Evolutionary conservation across 352 stramenopile genomes (phyloP), one percentile per base, ranked within the genome.

Genomic region (Pythium utonaiense): DNA sequence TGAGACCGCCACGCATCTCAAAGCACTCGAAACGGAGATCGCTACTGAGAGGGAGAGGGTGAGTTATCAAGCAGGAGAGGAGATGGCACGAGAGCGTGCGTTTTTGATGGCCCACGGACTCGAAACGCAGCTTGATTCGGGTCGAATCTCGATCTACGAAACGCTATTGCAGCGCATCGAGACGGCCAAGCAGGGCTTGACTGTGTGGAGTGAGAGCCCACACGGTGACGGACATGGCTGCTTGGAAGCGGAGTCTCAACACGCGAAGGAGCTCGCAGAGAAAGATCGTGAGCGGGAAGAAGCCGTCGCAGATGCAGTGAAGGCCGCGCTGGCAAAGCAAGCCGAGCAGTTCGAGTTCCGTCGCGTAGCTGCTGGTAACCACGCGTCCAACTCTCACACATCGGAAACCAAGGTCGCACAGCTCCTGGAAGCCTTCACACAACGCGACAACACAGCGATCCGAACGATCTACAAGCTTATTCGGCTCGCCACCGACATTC

Each of bases 401-500:
- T 31, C 24, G 57, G 17, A 67, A 57, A 25, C 52, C 52, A 19
- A 41, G 50, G 27, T 64, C 12, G 73, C 65, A 0, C 30, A 70
- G n/a, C 31, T 86, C 12, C 62, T 91, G 21, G 77, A 85, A 21
- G 74, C 69, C 7, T 53, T 91, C 34, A 75, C 75, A 3, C 84
- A 83, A 56, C 69, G 81, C 13, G 77, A 91, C 58, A 80, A 78
- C n/a, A 56, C 66, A 8, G 77, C 74, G 13, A 78, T 87, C 66
- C 71, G 59, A 24, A 77, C 75, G 51, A 86, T 91, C 60, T 91
- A 91, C 60, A 73, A 74, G 22, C 70, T 71, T n/a, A 91, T 91
- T 33, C 77, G 78, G 1, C 61, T 91, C 22, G 70, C 77, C 3
- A 89, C 78, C 21, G 77, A 88, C 40, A 82, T 91, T 19, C 70